Base-by-base conservation (phyloP, 257 asterid species). In the Striga asiatica region DNA sequence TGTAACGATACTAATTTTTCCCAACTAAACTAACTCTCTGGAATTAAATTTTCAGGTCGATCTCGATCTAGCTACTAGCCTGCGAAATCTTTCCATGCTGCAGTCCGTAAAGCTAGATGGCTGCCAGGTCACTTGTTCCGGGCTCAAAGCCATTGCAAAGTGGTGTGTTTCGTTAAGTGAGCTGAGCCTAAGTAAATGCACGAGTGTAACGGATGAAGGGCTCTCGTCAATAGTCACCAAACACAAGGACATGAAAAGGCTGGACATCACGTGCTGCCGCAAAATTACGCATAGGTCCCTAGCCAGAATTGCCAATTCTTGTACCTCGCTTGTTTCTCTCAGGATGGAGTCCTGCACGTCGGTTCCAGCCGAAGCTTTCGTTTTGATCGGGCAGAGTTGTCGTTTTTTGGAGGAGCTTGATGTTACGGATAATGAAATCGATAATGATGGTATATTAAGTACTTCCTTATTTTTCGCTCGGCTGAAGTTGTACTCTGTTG, bases 241-340 rank as follows among this genome's bases (percentile, higher is more conserved):
- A 61, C 94, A 84, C 32, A 69, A 55, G 63, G 80, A 82, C 68
- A 68, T 91, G 69, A 77, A 54, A 56, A 87, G 74, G 67, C 79
- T 91, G 18, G 96, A 87, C 62, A 74, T 91, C 76, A 87, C 98
- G 34, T 87, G 96, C 68, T 91, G 96, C 76, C 84, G 84, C 60
- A 74, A 74, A 59, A 86, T 87, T 28, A 87, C 94, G 34, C 74
- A 60, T 29, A 73, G 70, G 19, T 82, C 96, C 0, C 60, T 91
- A 16, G 87, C 80, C 56, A 73, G 71, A 66, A 77, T 87, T 47
- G 80, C 94, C 39, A 79, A 64, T 72, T 78, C 82, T 2, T 91
- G 98, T 64, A 29, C 74, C 29, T 78, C 81, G 6, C 89, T 89
- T 43, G 69, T 78, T 57, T 84, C 95, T 50, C 93, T 87, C 51